Conservation (phyloP, 2,329 filamentous ascomycete species). For the Aspergillus floridensis region DNA sequence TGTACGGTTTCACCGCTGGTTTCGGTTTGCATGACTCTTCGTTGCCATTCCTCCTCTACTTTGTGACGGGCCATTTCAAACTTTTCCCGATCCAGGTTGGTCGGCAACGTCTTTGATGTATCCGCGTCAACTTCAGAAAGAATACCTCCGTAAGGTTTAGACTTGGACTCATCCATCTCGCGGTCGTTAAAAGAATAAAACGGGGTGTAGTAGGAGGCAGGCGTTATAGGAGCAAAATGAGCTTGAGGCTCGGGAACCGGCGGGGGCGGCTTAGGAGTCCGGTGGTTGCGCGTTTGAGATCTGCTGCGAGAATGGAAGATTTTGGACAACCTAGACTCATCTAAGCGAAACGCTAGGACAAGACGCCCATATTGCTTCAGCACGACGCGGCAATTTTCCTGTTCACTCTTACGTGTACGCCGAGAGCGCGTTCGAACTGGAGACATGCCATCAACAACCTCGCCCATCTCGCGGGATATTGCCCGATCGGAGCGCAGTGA, state of each 20-base stretch:
- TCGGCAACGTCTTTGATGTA: conserved; percentile 82
- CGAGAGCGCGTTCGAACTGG: conserved; percentile 54
- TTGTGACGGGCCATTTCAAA: conserved; percentile 89
- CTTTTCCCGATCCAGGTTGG: conserved; percentile 72
- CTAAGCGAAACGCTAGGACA: conserved; percentile 59
- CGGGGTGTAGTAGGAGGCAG: conserved; percentile 66
- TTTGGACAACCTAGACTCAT: conserved; percentile 57
- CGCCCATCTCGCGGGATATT: conserved; percentile 19
- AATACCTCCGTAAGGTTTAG: conserved; percentile 94
- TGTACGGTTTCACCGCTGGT: conserved; percentile 61
- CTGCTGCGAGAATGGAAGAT: conserved; percentile 61
- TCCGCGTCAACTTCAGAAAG: conserved; percentile 85
- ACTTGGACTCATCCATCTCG: conserved; percentile 82
- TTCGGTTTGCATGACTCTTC: conserved; percentile 61
- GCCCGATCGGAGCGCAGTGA: conserved; percentile 25
- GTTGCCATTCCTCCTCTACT: conserved; percentile 88
- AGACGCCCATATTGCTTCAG: conserved; percentile 47
- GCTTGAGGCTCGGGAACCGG: conserved; percentile 48
- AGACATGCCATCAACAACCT: conserved; percentile 21
- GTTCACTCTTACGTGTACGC: conserved; percentile 49
- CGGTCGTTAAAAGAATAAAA: conserved; percentile 88
- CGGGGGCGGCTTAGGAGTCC: conserved; percentile 42
- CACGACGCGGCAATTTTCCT: conserved; percentile 40
- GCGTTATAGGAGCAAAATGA: conserved; percentile 60
- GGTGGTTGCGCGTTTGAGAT: conserved; percentile 54